Percentiles rank a stretch among this genome's conserved stretches.
phyloP scores from a whole-genome alignment of 2,329 filamentous ascomycete species.

The Dothidotthia symphoricarpi region DNA sequence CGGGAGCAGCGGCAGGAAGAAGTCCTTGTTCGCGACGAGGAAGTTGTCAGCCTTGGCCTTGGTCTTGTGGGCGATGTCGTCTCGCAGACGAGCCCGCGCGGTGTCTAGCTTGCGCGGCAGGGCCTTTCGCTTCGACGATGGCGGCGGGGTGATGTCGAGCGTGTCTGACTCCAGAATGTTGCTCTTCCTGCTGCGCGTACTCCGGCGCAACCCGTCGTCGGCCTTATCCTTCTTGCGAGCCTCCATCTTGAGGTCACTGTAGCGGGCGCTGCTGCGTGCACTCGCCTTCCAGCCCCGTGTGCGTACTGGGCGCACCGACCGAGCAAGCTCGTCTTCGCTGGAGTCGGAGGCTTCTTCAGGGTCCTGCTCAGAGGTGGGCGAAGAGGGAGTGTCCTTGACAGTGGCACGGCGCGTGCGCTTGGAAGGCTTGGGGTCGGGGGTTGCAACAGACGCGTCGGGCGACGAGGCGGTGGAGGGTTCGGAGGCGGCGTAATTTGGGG shows the following conservation, averaged over 20 bases:
- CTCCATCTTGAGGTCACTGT: constrained; percentile 38
- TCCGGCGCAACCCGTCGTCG: constrained; percentile 19
- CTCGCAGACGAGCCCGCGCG: constrained; percentile 42
- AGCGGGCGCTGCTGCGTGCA: constrained; percentile 7
- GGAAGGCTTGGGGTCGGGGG: not conserved
- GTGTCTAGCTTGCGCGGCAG: constrained; percentile 35
- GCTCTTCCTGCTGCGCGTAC: constrained; percentile 24
- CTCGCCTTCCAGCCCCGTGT: constrained; percentile 10
- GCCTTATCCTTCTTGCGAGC: constrained; percentile 15
- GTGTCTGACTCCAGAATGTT: constrained; percentile 37
- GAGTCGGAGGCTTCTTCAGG: constrained; percentile 1
- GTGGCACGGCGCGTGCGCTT: constrained; percentile 4
- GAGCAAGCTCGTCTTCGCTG: constrained; percentile 29
- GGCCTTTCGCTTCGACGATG: constrained; percentile 9
- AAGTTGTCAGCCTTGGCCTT: constrained; percentile 49
- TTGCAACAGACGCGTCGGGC: not conserved
- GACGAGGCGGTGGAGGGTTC: constrained; percentile 4
- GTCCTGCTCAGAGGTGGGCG: constrained; percentile 1
- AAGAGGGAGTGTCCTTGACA: constrained; percentile 1
- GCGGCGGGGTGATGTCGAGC: constrained; percentile 7
- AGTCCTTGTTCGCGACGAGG: constrained; percentile 46
- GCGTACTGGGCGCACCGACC: constrained; percentile 8
- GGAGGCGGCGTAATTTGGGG: constrained; percentile 5
- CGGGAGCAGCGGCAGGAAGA: constrained; percentile 51
- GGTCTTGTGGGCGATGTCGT: constrained; percentile 44